A percentile compares a stretch with the other conserved stretches of the same genome.
Evolutionary conservation across 225 moss, liverwort and hornwort genomes (phyloP).

Genomic region (Pseudoscleropodium purum): DNA sequence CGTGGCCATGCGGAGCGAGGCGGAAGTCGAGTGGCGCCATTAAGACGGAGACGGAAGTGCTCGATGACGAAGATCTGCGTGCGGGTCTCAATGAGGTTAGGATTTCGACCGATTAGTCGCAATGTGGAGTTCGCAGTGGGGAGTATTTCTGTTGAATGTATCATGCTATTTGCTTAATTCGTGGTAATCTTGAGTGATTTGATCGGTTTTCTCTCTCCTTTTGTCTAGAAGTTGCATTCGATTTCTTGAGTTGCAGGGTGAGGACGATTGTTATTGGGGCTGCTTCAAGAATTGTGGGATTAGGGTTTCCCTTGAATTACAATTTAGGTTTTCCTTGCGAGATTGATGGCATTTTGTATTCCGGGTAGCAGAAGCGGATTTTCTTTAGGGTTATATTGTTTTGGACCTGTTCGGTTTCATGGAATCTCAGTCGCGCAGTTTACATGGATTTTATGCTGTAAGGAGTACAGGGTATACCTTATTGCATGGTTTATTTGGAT

Average conservation of each 20-base stretch:
- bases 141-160: background rate
- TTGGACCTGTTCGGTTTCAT: background rate
- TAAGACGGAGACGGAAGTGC: conserved; percentile 9
- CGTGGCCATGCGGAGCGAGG: conserved; percentile 25
- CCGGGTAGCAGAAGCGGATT: background rate
- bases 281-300: background rate
- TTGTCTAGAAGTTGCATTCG: background rate
- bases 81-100: conserved; percentile 37
- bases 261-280: background rate
- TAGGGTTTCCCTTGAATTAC: background rate
- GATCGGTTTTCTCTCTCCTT: background rate
- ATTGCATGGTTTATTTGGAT: background rate
- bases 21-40: conserved; percentile 8
- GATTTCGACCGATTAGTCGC: background rate
- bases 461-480: background rate
- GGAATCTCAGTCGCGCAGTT: background rate
- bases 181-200: background rate
- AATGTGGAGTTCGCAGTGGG: background rate
- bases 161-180: background rate
- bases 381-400: background rate
- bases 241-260: background rate
- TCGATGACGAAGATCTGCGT: conserved; percentile 37
- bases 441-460: background rate
- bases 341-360: background rate
- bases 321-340: background rate